Percentiles rank a stretch among this genome's conserved stretches.
Evolutionary conservation across 176 grass and related monocot species (phyloP).

Genomic region (Musa troglodytarum): DNA sequence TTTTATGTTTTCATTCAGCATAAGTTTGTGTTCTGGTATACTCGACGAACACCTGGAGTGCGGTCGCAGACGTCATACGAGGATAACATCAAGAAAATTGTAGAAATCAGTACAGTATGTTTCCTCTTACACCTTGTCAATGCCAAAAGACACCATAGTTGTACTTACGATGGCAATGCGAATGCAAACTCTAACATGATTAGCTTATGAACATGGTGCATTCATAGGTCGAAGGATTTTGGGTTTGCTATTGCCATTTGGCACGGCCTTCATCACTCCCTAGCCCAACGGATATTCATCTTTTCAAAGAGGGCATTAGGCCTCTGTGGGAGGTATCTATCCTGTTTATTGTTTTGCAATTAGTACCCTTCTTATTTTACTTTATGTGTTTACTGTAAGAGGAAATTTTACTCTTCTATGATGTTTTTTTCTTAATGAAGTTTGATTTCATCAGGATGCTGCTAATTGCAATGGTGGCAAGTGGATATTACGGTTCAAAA

Average conservation of each 20-base stretch:
- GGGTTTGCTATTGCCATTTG: slow-evolving; percentile 96
- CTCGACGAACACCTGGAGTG: slow-evolving; percentile 63
- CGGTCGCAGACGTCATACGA: slow-evolving; percentile 70
- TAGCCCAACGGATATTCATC: slow-evolving; percentile 78
- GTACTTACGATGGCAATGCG: neutral
- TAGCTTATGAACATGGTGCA: slow-evolving; percentile 10
- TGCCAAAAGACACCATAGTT: neutral
- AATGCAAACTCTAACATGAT: slow-evolving; percentile 18
- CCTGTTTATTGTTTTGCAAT: neutral
- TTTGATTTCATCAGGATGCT: slow-evolving; percentile 49
- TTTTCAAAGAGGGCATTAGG: slow-evolving; percentile 94
- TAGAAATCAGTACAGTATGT: slow-evolving; percentile 81
- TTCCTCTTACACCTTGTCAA: neutral
- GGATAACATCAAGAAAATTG: slow-evolving; percentile 90
- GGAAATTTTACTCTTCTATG: neutral
- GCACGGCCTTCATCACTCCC: slow-evolving; percentile 55
- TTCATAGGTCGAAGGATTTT: slow-evolving; percentile 86
- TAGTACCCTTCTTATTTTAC: neutral
- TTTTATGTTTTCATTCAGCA: slow-evolving; percentile 28
- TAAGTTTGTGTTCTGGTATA: slow-evolving; percentile 90
- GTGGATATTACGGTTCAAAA: slow-evolving; percentile 97
- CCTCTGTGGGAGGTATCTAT: slow-evolving; percentile 89
- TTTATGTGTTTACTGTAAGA: too few relatives aligned
- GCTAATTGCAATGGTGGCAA: slow-evolving; percentile 85
- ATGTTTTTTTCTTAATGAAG: slow-evolving; percentile 22